These are phyloP conservation scores for Pseudogymnoascus sp. DNA, from an alignment of 2,329 filamentous ascomycete species.

Conservation along the genomic window DNA sequence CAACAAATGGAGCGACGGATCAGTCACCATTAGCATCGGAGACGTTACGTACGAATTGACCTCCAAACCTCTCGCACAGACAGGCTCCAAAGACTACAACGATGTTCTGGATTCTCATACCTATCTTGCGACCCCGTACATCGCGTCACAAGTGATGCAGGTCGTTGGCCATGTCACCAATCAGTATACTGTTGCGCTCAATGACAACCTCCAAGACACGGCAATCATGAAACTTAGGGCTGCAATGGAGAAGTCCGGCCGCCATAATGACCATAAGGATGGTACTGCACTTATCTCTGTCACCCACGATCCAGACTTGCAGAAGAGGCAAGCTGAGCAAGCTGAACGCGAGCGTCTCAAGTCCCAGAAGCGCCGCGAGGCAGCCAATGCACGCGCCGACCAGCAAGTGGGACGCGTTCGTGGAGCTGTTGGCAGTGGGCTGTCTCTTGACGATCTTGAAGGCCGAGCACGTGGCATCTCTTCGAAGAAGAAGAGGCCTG, in stretches of 20 bases:
- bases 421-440: constrained; percentile 44
- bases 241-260: constrained; percentile 48
- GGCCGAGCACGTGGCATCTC: constrained; percentile 36
- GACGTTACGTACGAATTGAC: constrained; percentile 68
- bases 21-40: constrained; percentile 65
- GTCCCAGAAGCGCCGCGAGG: constrained; percentile 58
- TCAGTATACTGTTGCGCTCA: constrained; percentile 60
- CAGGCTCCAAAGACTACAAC: constrained; percentile 48
- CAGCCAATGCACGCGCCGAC: constrained; percentile 55
- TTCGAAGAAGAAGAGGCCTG: constrained; percentile 41
- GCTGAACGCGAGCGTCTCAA: constrained; percentile 67
- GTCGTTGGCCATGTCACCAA: constrained; percentile 70
- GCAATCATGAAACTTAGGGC: constrained; percentile 62
- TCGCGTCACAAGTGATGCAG: constrained; percentile 59
- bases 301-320: constrained; percentile 66
- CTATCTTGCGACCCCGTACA: constrained; percentile 65
- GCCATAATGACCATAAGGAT: constrained; percentile 45
- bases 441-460: constrained; percentile 64
- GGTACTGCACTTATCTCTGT: constrained; percentile 61
- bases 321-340: constrained; percentile 64
- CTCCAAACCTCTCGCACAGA: constrained; percentile 60
- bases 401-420: constrained; percentile 39
- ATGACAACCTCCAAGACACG: constrained; percentile 60
- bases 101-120: constrained; percentile 65
- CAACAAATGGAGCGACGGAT: constrained; percentile 73